Evolutionary conservation across 164 flowering plant genomes (phyloP).

Genomic region (Kalanchoe fedtschenkoi): DNA sequence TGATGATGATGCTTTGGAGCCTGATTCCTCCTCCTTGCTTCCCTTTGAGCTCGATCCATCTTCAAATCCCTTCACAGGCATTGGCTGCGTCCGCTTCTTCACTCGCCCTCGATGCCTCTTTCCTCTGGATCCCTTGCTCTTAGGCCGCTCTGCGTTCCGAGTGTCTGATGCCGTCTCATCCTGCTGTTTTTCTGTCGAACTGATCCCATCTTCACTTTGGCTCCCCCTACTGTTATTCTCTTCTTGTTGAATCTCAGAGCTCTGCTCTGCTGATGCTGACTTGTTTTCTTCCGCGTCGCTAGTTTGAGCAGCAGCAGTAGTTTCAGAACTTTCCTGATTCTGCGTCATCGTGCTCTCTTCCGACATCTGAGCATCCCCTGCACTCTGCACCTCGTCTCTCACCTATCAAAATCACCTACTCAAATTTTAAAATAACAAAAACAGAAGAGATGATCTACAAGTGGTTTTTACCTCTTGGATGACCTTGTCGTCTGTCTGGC

Average conservation of each 20-base stretch:
- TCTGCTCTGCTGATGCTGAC: not conserved
- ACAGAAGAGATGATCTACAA: too few relatives aligned
- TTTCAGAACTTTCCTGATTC: constrained; percentile 16
- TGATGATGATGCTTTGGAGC: not conserved
- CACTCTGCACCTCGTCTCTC: constrained; percentile 15
- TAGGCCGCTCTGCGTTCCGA: not conserved
- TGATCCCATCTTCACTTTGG: constrained; percentile 8
- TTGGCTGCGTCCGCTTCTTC: not conserved
- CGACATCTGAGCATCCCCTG: constrained; percentile 19
- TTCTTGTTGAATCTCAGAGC: not conserved
- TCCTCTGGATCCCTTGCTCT: constrained; percentile 1
- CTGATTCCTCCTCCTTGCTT: not conserved
- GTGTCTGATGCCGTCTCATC: not conserved
- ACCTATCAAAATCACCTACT: too few relatives aligned
- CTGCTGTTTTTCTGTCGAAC: not conserved
- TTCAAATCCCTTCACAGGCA: not conserved
- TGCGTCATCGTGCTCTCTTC: constrained; percentile 34
- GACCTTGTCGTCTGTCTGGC: constrained; percentile 6
- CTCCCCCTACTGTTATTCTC: not conserved
- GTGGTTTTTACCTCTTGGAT: constrained; percentile 15
- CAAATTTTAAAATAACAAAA: too few relatives aligned
- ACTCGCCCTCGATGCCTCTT: not conserved
- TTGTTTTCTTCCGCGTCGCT: not conserved
- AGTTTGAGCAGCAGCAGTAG: not conserved
- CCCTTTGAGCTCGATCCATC: not conserved